Evolutionary conservation across 2,329 filamentous ascomycete genomes (phyloP).

Genomic region (Albophoma yamanashiensis): DNA sequence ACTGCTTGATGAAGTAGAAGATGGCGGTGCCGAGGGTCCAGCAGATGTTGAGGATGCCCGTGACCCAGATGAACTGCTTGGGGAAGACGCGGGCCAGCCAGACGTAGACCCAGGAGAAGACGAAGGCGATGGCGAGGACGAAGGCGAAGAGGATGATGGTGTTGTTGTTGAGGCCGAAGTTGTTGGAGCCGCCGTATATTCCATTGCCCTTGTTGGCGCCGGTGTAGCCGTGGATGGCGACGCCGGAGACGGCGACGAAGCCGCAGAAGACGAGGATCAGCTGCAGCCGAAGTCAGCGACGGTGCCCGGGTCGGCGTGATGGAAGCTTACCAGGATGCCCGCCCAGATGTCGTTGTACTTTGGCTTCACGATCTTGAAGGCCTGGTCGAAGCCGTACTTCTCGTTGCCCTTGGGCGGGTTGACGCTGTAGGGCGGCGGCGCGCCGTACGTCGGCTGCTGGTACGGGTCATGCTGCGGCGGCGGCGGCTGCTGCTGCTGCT

Average conservation of each 20-base stretch:
- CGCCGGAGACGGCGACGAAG: constrained; percentile 65
- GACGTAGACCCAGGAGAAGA: constrained; percentile 70
- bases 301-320: neutral
- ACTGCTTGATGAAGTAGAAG: constrained; percentile 68
- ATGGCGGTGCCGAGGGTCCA: constrained; percentile 78
- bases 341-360: constrained; percentile 91
- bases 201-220: constrained; percentile 52
- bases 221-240: constrained; percentile 67
- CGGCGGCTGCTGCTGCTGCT: constrained; percentile 3
- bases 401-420: constrained; percentile 24
- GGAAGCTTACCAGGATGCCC: constrained; percentile 54
- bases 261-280: constrained; percentile 62
- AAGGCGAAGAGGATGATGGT: constrained; percentile 80
- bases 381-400: constrained; percentile 59
- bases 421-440: constrained; percentile 22
- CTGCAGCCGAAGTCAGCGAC: constrained; percentile 23
- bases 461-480: constrained; percentile 12
- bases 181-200: constrained; percentile 60
- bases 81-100: constrained; percentile 66
- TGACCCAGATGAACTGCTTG: constrained; percentile 87
- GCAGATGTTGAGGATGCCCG: constrained; percentile 77
- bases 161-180: constrained; percentile 64
- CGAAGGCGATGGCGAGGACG: constrained; percentile 60
- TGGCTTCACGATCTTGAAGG: constrained; percentile 72
- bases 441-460: constrained; percentile 17